Evolutionary conservation across 176 grass and related monocot species (phyloP), one percentile per base, ranked within the genome.

Genomic region (Oryza punctata): DNA sequence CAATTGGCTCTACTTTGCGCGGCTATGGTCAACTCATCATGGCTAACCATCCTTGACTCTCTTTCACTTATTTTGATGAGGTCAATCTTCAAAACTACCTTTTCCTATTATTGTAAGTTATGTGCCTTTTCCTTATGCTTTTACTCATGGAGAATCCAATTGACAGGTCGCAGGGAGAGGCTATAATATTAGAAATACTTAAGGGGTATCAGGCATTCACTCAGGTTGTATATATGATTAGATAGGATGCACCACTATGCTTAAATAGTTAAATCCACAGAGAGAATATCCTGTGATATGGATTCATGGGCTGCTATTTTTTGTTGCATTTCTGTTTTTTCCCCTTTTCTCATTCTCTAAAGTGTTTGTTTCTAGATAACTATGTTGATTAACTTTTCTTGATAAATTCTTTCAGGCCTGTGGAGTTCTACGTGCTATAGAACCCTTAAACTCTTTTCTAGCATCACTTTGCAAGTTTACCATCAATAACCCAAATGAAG

Each of bases 391-490:
- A 73, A 67, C 26, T 82, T 63, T 70, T 84, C 23, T 81, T 77
- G 70, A 77, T 21, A 59, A 54, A 88, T 65, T 88, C 26, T 94
- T 98, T 88, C 85, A 98, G 96, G 96, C 96, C 70, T 98, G 96
- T 87, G 96, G 96, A 82, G 91, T 98, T 88, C 93, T 98, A 54
- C 91, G 65, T 74, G 91, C 96, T 83, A 83, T 95, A 85, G 96
- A 98, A 72, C 93, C 96, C 50, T 89, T 98, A 65, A 98, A 98
- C 87, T 95, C 96, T 79, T 98, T 98, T 85, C 86, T 98, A 77
- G 96, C 96, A 90, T 98, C 96, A 26, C 87, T 98, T 61, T 98
- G 96, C 89, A 98, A 98, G 85, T 98, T 98, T 88, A 95, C 96
- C 82, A 98, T 95, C 77, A 98, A 89, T 69, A 92, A 88, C 87